Evolutionary conservation across 768 basidiomycete species (phyloP).

Genomic region (Fistulinella prunicolor): DNA sequence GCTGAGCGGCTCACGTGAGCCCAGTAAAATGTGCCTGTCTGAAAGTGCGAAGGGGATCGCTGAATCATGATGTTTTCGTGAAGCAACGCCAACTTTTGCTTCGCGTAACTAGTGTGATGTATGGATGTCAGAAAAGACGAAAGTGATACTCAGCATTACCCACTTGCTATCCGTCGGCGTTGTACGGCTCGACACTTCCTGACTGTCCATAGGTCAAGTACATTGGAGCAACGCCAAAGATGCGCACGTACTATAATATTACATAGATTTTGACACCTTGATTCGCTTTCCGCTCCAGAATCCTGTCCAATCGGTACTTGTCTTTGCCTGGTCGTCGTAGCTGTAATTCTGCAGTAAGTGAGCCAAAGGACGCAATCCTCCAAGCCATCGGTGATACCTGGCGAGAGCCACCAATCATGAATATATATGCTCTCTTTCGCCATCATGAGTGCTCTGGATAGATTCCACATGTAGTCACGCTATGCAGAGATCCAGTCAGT

Average conservation of each 20-base stretch:
- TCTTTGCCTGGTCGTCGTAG: conserved; percentile 82
- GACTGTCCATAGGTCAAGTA: conserved; percentile 43
- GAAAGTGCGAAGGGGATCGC: conserved; percentile 95
- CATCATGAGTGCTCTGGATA: conserved; percentile 85
- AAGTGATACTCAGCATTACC: conserved; percentile 22
- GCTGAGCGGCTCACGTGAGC: conserved; percentile 68
- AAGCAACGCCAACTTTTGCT: conserved; percentile 71
- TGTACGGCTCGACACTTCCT: conserved; percentile 93
- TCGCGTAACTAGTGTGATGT: conserved; percentile 64
- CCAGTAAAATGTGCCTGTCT: conserved; percentile 98
- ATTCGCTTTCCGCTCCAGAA: conserved; percentile 87
- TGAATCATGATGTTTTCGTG: conserved; percentile 96
- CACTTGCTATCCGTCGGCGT: conserved; percentile 94
- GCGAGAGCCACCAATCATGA: conserved; percentile 98
- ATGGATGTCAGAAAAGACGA: conserved; percentile 6
- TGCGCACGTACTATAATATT: conserved; percentile 76
- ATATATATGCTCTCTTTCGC: conserved; percentile 90
- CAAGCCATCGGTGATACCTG: conserved; percentile 44
- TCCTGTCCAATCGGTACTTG: conserved; percentile 79
- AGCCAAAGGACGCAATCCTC: not conserved
- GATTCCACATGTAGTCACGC: conserved; percentile 98
- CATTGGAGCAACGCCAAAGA: not conserved
- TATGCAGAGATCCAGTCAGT: conserved; percentile 31
- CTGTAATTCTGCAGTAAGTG: conserved; percentile 58
- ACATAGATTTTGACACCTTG: conserved; percentile 96